Base-by-base conservation (phyloP, 1,139 yeast genomes). In the Yamadazyma sp. region DNA sequence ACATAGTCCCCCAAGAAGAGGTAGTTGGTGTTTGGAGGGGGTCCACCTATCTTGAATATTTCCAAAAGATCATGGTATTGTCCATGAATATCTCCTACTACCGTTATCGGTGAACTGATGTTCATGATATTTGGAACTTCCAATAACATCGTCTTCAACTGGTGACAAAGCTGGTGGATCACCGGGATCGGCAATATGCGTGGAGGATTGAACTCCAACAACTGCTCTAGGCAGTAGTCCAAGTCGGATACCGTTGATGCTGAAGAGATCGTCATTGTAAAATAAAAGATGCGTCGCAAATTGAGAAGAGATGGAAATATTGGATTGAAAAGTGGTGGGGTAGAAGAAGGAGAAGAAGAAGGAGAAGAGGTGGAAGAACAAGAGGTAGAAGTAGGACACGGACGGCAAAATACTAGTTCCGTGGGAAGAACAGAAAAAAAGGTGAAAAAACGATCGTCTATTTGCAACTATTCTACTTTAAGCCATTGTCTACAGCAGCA, bases 1-100 rank as follows among this genome's bases (percentile, higher is more conserved):
- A 89, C 97, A 53, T 90, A 92, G 59, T 92, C 98, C 1, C 98
- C 98, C 18, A 92, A 61, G 56, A 92, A 92, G 29, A 92, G 63
- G 59, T 92, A 92, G 60, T 92, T 92, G 4, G 98, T 92, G 52
- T 84, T 84, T 0, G 98, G 98, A 6, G 96, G 87, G 39, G 79
- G 76, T 0, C 98, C 98, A 0, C 97, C 97, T 27, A 92, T 90
- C 45, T 81, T 78, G 63, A 92, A 94, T 29, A 92, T 88, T 59
- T 92, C 98, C 29, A 92, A 63, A 40, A 92, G 67, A 59, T 92
- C 99, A 58, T 90, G 95, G 56, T 86, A 92, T 60, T 92, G 99
- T 3, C 98, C 98, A 54, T 92, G 99, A 35, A 94, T 92, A 58
- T 92, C 99, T 2, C 99, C 99, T 4, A 92, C 97, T n/a, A 92